Evolutionary conservation across 441 rosid genomes (phyloP).

Genomic region (Croton setiger): DNA sequence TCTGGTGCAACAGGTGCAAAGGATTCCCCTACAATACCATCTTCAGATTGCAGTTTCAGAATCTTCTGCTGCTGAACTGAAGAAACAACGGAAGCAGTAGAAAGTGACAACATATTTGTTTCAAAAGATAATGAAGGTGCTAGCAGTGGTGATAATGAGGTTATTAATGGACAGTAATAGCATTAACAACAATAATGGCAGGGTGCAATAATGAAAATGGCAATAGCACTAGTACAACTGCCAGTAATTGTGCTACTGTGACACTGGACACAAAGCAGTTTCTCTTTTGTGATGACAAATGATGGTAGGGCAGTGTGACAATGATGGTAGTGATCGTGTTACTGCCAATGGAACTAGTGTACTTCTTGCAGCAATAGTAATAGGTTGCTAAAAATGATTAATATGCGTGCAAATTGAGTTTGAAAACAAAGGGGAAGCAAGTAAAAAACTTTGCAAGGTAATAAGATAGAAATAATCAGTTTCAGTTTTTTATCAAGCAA

Average conservation of each 20-base stretch:
- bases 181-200: background rate
- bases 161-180: constrained; percentile 9
- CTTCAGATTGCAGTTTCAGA: constrained; percentile 36
- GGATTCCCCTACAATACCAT: constrained; percentile 41
- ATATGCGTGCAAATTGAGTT: too few species aligned
- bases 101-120: constrained; percentile 40
- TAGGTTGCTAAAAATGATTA: too few species aligned
- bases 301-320: background rate
- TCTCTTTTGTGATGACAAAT: background rate
- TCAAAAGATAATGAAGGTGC: constrained; percentile 12
- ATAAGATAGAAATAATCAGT: background rate
- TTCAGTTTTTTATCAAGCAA: background rate
- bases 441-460: background rate
- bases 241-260: too few species aligned
- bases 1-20: constrained; percentile 37
- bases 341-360: background rate
- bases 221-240: background rate
- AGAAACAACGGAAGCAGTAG: constrained; percentile 36
- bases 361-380: too few species aligned
- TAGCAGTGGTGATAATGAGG: background rate
- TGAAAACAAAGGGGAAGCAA: background rate
- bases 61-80: constrained; percentile 48
- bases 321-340: background rate
- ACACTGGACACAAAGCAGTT: too few species aligned
- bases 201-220: background rate